Evolutionary conservation across 2,329 filamentous ascomycete species (phyloP), one percentile per base, ranked within the genome.

Genomic region (Ophiosphaerella herpotricha): DNA sequence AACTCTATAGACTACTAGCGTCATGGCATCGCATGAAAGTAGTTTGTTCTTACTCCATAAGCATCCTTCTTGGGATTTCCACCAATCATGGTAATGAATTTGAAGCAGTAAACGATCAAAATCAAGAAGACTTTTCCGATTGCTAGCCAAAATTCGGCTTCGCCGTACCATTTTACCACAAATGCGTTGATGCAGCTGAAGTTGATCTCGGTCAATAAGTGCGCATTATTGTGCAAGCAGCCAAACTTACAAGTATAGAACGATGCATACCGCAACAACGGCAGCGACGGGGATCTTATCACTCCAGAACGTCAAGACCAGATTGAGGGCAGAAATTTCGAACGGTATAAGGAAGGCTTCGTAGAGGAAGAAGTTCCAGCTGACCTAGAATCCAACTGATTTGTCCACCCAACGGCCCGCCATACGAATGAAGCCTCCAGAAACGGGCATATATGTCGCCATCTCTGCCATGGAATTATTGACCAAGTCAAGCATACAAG

Each of bases 381-480:
- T 78, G 26, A 74, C 75, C 66, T 78, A 79, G 61, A 87, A 86
- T 29, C 84, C 84, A 80, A 60, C 71, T 8, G 85, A 78, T n/a
- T 87, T 84, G 66, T 88, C 85, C 7, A 84, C 82, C 82, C 84
- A 88, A 57, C 84, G 77, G 24, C 84, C 84, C 4, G 84, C 84
- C 61, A 87, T 77, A 52, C 85, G 83, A 56, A 88, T 81, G 65
- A 86, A 87, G 2, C 82, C 82, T 55, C 85, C 84, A 36, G 78
- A 80, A 39, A 88, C 79, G 21, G 85, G 85, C 77, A 85, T 84
- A 54, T 81, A 81, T 32, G 78, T 77, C 26, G 76, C 80, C 85
- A 88, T 87, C 67, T 88, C 85, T 6, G 85, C 85, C 51, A 86
- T 76, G 54, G 79, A 80, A 64, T 86, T 87, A 77, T 86, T 87